Evolutionary conservation across 225 moss, liverwort and hornwort species (phyloP).

Genomic region (Climacium dendroides): DNA sequence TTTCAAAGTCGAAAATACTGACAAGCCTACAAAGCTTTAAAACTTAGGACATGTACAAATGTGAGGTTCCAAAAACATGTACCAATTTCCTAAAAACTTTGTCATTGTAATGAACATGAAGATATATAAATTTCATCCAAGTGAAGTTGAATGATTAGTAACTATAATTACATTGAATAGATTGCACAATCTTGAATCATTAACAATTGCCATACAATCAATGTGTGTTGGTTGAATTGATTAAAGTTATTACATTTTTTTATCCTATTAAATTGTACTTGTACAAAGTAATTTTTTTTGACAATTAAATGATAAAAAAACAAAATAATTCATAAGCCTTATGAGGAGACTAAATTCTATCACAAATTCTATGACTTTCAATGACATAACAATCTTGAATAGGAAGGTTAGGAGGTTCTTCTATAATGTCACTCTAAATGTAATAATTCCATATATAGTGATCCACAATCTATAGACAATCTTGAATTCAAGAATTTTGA

Average conservation of each 20-base stretch:
- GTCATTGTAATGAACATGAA: fast-evolving
- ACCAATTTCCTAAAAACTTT: not conserved
- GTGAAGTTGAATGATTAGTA: not conserved
- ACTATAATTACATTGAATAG: fast-evolving
- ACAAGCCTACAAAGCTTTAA: not conserved
- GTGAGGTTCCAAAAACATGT: no score
- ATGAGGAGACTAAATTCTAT: fast-evolving
- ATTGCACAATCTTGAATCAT: not conserved
- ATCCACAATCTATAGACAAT: not conserved
- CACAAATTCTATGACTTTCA: not conserved
- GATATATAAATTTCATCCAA: not conserved
- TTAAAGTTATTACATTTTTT: not conserved
- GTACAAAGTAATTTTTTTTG: no score
- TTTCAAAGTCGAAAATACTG: not conserved
- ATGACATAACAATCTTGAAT: not conserved
- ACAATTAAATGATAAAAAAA: not conserved
- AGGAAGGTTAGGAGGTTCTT: no score
- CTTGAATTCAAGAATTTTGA: not conserved
- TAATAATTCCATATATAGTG: not conserved
- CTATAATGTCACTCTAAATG: not conserved
- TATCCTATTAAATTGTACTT: not conserved
- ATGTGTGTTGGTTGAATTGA: not conserved
- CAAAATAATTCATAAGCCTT: no score
- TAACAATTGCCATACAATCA: not conserved
- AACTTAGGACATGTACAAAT: not conserved